These are phyloP conservation scores for Acanthamoeba healyi DNA, from an alignment of 208 protist species.

Conservation along the genomic window DNA sequence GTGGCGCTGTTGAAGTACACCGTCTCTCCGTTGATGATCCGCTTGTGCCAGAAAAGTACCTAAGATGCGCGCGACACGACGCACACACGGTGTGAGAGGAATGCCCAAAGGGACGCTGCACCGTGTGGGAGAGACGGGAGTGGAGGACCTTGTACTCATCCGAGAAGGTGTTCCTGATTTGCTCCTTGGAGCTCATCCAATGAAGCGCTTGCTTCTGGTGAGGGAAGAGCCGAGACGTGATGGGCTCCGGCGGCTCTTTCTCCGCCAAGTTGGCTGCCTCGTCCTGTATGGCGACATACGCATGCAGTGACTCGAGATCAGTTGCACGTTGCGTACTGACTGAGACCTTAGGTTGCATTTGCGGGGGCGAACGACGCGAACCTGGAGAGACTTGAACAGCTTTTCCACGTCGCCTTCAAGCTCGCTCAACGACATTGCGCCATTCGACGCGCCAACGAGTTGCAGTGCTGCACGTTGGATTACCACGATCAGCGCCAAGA, in stretches of 20 bases:
- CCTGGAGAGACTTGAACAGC: conserved; percentile 32
- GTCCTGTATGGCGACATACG: not conserved
- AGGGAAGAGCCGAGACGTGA: not conserved
- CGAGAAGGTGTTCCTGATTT: conserved; percentile 13
- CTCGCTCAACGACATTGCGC: not conserved
- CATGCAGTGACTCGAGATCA: not conserved
- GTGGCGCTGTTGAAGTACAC: conserved; percentile 59
- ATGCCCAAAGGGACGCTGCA: too few species aligned
- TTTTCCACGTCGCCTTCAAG: conserved; percentile 56
- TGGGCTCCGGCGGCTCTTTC: conserved; percentile 16
- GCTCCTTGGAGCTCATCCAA: conserved; percentile 62
- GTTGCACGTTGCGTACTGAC: too few species aligned
- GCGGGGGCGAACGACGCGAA: too few species aligned
- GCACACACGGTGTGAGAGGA: too few species aligned
- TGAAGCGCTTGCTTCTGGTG: conserved; percentile 61
- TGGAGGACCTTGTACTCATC: conserved; percentile 72
- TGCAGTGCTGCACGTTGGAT: not conserved
- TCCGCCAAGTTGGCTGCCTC: conserved; percentile 35
- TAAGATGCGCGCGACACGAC: too few species aligned
- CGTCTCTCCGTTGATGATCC: conserved; percentile 6
- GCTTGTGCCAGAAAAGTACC: conserved; percentile 44
- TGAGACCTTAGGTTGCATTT: too few species aligned
- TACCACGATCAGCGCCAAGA: not conserved
- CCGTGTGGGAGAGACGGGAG: too few species aligned
- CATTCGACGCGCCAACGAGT: not conserved